Conservation (phyloP, 169 alveolate species). For the Ichthyophthirius multifiliis region DNA sequence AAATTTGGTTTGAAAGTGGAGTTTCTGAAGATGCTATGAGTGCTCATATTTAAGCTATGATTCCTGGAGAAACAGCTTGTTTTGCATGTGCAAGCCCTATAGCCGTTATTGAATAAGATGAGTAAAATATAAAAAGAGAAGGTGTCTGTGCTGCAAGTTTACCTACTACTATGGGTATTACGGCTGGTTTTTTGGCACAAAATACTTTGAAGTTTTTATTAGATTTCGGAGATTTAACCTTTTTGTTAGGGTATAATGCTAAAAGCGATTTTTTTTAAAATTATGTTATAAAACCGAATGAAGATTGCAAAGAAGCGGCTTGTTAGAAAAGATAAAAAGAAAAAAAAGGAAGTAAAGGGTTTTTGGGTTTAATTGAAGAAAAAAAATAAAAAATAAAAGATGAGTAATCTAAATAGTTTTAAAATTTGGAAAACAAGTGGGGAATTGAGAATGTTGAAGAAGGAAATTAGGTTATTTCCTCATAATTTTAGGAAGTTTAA, state of each 20-base stretch:
- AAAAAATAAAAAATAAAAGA: constrained; percentile 41
- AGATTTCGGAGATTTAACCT: constrained; percentile 89
- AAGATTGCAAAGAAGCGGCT: constrained; percentile 88
- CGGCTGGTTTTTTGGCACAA: constrained; percentile 94
- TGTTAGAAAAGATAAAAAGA: constrained; percentile 70
- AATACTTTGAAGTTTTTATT: constrained; percentile 91
- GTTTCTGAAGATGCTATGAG: constrained; percentile 95
- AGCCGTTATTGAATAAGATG: constrained; percentile 90
- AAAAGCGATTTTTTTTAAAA: constrained; percentile 89
- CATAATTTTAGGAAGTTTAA: constrained; percentile 3
- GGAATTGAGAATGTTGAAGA: constrained; percentile 62
- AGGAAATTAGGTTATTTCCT: constrained; percentile 5
- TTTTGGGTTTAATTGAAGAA: constrained; percentile 44
- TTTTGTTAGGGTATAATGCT: constrained; percentile 90
- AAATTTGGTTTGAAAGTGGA: constrained; percentile 95
- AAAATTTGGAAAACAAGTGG: constrained; percentile 66
- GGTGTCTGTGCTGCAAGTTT: constrained; percentile 96
- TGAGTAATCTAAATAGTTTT: constrained; percentile 6
- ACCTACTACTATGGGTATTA: constrained; percentile 96
- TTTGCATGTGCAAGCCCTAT: constrained; percentile 95
- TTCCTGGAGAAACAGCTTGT: constrained; percentile 97
- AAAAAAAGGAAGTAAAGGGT: constrained; percentile 27
- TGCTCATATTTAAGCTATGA: constrained; percentile 93
- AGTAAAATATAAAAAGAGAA: constrained; percentile 88
- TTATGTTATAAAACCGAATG: constrained; percentile 86